Evolutionary conservation across 805 yeast species (phyloP).

Genomic region (Pichia deserticola): DNA sequence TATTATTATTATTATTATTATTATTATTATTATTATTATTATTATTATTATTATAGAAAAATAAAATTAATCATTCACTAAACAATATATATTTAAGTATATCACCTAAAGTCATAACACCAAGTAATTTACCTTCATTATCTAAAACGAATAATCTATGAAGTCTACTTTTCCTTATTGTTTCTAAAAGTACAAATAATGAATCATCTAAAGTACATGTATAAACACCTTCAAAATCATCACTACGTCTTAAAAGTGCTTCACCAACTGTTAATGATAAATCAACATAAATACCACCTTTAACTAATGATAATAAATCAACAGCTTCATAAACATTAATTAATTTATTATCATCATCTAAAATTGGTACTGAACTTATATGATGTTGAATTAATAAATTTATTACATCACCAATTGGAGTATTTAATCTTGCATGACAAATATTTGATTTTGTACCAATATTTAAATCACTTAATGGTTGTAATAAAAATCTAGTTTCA

Average conservation of each 20-base stretch:
- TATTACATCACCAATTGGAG: constrained; percentile 92
- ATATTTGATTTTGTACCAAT: constrained; percentile 51
- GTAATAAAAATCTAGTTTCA: constrained; percentile 76
- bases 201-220: constrained; percentile 88
- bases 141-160: constrained; percentile 92
- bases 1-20: too few species aligned
- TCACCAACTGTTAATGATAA: constrained; percentile 89
- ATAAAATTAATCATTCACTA: not conserved
- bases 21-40: not conserved
- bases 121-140: constrained; percentile 64
- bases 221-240: constrained; percentile 95
- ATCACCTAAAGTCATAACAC: constrained; percentile 87
- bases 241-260: constrained; percentile 87
- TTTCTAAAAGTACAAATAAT: constrained; percentile 83
- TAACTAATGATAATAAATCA: constrained; percentile 85
- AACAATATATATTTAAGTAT: constrained; percentile 75
- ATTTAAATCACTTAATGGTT: constrained; percentile 64
- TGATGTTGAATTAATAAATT: constrained; percentile 68
- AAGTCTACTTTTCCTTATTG: constrained; percentile 82
- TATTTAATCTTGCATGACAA: constrained; percentile 78
- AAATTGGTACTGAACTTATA: constrained; percentile 90
- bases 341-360: constrained; percentile 58
- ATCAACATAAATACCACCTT: constrained; percentile 91
- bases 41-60: not conserved
- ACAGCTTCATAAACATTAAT: constrained; percentile 93